Evolutionary conservation across 305 asterid species (phyloP).

Genomic region (Fraxinus angustifolia): DNA sequence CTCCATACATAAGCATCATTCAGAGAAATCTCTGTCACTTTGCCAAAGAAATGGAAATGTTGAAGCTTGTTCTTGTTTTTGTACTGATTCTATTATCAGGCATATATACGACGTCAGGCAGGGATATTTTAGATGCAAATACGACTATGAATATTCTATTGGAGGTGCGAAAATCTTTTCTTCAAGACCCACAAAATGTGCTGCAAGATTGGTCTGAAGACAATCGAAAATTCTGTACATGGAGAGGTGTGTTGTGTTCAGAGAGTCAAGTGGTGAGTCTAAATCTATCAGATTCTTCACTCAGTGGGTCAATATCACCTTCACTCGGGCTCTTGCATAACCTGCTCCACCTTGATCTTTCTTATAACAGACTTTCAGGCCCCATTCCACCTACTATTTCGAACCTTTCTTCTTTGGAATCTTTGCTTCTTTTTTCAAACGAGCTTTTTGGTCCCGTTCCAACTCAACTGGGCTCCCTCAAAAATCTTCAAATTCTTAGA

Average conservation of each 20-base stretch:
- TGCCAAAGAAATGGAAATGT: slow-evolving; percentile 26
- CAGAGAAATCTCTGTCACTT: not conserved
- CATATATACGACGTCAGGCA: slow-evolving; percentile 23
- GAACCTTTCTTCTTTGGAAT: slow-evolving; percentile 60
- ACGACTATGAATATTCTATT: slow-evolving; percentile 35
- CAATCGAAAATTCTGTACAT: slow-evolving; percentile 48
- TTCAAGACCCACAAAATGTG: slow-evolving; percentile 46
- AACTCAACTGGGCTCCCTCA: slow-evolving; percentile 39
- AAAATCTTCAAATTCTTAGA: slow-evolving; percentile 47
- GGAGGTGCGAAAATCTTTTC: slow-evolving; percentile 51
- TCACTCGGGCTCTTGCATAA: slow-evolving; percentile 46
- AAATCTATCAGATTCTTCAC: slow-evolving; percentile 51
- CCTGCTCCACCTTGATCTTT: slow-evolving; percentile 88
- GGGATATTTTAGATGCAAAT: slow-evolving; percentile 10
- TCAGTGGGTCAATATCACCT: slow-evolving; percentile 65
- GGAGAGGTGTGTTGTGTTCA: slow-evolving; percentile 64
- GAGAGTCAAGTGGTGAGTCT: slow-evolving; percentile 31
- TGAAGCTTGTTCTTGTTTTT: slow-evolving; percentile 14
- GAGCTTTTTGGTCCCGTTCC: slow-evolving; percentile 82
- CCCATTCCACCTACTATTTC: slow-evolving; percentile 87
- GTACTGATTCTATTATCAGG: slow-evolving; percentile 15
- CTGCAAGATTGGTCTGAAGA: slow-evolving; percentile 52
- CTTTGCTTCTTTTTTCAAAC: slow-evolving; percentile 73
- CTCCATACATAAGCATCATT: slow-evolving; percentile 26
- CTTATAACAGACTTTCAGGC: slow-evolving; percentile 62